Evolutionary conservation across 2,329 filamentous ascomycete species (phyloP).

Genomic region (Fusarium nurragi): DNA sequence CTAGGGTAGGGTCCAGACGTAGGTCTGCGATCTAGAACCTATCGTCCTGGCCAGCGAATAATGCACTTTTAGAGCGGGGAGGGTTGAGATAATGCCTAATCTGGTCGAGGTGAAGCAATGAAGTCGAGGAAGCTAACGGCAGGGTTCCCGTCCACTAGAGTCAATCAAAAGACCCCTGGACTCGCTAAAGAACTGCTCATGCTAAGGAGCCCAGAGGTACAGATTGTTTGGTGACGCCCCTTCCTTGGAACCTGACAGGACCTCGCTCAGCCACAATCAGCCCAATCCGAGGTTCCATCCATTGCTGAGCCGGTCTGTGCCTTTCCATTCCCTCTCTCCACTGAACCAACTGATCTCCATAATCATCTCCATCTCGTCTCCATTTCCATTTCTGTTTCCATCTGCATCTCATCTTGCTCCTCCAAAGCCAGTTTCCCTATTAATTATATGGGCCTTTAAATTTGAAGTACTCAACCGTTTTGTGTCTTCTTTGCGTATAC

Average conservation of each 20-base stretch:
- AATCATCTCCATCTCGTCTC: slow-evolving; percentile 18
- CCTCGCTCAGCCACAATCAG: slow-evolving; percentile 36
- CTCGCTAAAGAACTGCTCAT: slow-evolving; percentile 13
- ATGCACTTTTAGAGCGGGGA: not conserved
- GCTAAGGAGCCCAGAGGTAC: not conserved
- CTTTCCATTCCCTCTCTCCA: slow-evolving; percentile 30
- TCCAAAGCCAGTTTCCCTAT: not conserved
- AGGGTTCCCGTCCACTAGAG: slow-evolving; percentile 1
- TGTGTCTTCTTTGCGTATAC: slow-evolving; percentile 1
- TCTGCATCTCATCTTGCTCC: slow-evolving; percentile 6
- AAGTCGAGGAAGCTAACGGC: not conserved
- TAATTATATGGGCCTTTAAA: not conserved
- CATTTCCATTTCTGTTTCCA: slow-evolving; percentile 7
- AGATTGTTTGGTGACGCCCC: slow-evolving; percentile 7
- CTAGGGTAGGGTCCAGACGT: slow-evolving; percentile 18
- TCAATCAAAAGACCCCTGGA: slow-evolving; percentile 16
- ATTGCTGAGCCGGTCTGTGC: slow-evolving; percentile 9
- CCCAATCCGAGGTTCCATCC: slow-evolving; percentile 26
- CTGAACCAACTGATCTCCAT: slow-evolving; percentile 28
- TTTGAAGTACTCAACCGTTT: not conserved
- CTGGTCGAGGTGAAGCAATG: not conserved
- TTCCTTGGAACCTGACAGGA: slow-evolving; percentile 19
- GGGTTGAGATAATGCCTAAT: not conserved
- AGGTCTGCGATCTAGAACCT: slow-evolving; percentile 11
- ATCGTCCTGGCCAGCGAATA: not conserved